Conservation (phyloP, 129 eudicot genomes). For the Logfia minima region DNA sequence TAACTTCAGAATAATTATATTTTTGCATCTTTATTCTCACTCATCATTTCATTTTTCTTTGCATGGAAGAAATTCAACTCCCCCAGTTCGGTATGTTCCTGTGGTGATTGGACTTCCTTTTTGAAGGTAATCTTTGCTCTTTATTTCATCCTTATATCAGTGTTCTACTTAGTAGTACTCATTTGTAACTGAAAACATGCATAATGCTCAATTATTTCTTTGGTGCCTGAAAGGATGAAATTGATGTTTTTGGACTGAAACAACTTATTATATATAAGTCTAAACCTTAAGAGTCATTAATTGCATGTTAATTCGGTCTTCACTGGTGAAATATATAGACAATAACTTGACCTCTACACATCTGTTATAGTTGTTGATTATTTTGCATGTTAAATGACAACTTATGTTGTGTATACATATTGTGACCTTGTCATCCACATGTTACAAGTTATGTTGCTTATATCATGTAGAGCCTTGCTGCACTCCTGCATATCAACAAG, state of each 20-base stretch:
- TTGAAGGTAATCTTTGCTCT: constrained; percentile 58
- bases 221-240: neutral
- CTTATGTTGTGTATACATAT: constrained; percentile 19
- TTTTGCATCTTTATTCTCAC: constrained; percentile 9
- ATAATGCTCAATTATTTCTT: neutral
- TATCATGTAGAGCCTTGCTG: constrained; percentile 69
- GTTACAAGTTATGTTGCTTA: constrained; percentile 13
- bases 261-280: neutral
- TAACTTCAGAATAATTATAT: neutral
- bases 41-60: constrained; percentile 8
- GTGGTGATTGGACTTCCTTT: constrained; percentile 85
- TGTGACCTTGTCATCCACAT: constrained; percentile 11
- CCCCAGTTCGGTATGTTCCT: constrained; percentile 80
- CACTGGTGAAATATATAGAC: neutral
- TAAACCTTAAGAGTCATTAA: neutral
- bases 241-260: constrained; percentile 9
- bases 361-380: constrained; percentile 19
- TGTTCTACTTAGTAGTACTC: neutral
- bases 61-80: constrained; percentile 83
- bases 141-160: constrained; percentile 3
- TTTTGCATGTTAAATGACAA: constrained; percentile 19
- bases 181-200: constrained; percentile 7
- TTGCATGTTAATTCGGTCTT: constrained; percentile 1
- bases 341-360: constrained; percentile 10
- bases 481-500: constrained; percentile 63